Percentiles rank a stretch among this genome's conserved stretches.
Conservation (phyloP, 2,329 filamentous ascomycete species). For the Colletotrichum sp. region DNA sequence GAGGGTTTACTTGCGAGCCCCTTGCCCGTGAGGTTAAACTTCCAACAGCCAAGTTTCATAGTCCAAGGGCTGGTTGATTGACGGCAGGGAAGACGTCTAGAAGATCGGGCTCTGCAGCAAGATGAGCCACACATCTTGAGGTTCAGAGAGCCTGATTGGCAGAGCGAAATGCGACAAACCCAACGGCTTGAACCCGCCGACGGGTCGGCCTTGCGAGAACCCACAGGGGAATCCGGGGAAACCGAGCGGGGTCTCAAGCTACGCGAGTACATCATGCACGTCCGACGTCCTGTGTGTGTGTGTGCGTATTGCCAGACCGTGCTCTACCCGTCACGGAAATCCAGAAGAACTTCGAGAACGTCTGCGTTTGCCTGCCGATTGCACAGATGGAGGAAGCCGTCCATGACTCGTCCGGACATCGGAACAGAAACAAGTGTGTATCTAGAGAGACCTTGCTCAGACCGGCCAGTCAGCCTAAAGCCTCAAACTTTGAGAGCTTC, state of each 20-base stretch:
- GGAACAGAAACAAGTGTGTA: neutral
- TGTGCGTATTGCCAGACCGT: neutral
- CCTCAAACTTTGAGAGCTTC: neutral
- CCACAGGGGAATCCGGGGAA: constrained; percentile 5
- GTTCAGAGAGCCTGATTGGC: neutral
- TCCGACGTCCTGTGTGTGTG: neutral
- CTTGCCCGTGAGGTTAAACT: constrained; percentile 1
- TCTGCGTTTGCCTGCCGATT: neutral
- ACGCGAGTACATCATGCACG: constrained; percentile 1
- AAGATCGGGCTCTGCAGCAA: constrained; percentile 4
- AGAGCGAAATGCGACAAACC: neutral
- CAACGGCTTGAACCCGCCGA: neutral
- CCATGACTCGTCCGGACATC: constrained; percentile 5
- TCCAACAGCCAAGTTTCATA: constrained; percentile 18
- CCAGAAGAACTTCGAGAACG: neutral
- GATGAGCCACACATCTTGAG: neutral
- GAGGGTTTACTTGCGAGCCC: neutral
- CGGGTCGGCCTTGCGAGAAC: constrained; percentile 1
- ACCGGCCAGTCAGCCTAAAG: neutral
- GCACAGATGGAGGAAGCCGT: neutral
- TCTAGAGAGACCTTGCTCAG: neutral
- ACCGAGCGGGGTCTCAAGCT: neutral
- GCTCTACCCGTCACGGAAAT: neutral
- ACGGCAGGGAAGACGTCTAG: constrained; percentile 5
- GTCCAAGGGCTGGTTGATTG: constrained; percentile 1